These are phyloP conservation scores for Globisporangium radiosum DNA, from an alignment of 352 stramenopile genomes.

Conservation along the genomic window DNA sequence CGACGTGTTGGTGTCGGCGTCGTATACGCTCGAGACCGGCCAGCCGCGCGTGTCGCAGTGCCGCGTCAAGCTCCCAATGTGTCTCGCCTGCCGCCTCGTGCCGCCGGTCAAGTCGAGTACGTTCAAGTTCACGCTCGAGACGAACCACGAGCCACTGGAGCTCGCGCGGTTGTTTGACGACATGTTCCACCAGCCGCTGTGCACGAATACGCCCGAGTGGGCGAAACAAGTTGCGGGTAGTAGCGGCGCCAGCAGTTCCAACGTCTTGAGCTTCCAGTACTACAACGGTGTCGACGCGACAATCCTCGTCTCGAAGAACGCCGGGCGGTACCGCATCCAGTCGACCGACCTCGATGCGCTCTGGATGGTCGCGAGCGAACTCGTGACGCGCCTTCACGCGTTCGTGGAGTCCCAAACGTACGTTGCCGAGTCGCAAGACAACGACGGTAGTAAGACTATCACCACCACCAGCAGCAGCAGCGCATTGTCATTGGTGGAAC, in stretches of 20 bases:
- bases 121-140: conserved; percentile 88
- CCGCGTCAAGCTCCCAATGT: conserved; percentile 67
- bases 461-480: conserved; percentile 6
- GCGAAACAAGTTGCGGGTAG: conserved; percentile 56
- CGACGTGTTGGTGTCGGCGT: conserved; percentile 52
- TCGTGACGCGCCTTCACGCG: conserved; percentile 53
- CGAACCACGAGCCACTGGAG: conserved; percentile 72
- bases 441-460: conserved; percentile 17
- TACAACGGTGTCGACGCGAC: conserved; percentile 80
- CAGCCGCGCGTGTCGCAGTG: conserved; percentile 66
- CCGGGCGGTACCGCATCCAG: conserved; percentile 84
- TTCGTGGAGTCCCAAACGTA: conserved; percentile 25
- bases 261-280: conserved; percentile 87
- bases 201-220: conserved; percentile 42
- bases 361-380: conserved; percentile 73
- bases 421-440: conserved; percentile 10
- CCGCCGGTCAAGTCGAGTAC: conserved; percentile 72
- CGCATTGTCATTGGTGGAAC: not conserved
- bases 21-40: conserved; percentile 65
- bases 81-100: conserved; percentile 58
- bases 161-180: conserved; percentile 80
- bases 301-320: conserved; percentile 89
- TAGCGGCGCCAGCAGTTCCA: conserved; percentile 27
- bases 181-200: conserved; percentile 76
- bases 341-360: conserved; percentile 75